Conservation (phyloP, 129 eudicot genomes). For the Logfia minima region DNA sequence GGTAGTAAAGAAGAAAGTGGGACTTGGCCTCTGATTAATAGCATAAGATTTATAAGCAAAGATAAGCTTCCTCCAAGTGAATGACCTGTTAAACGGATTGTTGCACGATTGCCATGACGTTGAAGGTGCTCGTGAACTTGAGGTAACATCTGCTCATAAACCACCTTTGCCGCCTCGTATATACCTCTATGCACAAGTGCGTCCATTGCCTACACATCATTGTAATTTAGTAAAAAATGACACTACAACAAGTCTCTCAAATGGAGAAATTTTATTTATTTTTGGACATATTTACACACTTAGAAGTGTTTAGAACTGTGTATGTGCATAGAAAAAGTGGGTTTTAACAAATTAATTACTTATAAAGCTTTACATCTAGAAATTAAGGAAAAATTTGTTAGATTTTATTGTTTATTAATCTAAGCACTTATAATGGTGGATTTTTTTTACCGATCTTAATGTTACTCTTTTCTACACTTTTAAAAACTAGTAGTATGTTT, state of each 20-base stretch:
- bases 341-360: too few relatives aligned
- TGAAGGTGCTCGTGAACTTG: conserved; percentile 53
- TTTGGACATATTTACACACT: not conserved
- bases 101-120: conserved; percentile 60
- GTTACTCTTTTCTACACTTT: not conserved
- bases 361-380: too few relatives aligned
- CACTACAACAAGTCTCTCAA: not conserved
- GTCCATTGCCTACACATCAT: conserved; percentile 52
- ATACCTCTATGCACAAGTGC: conserved; percentile 87
- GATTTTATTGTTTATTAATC: too few relatives aligned
- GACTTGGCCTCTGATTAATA: conserved; percentile 67
- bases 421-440: too few relatives aligned
- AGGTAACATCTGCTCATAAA: conserved; percentile 79
- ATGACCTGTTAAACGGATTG: conserved; percentile 83
- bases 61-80: conserved; percentile 96
- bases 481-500: too few relatives aligned
- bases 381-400: too few relatives aligned
- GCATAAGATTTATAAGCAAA: conserved; percentile 72
- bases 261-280: not conserved
- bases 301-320: too few relatives aligned
- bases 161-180: conserved; percentile 90
- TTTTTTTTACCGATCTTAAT: not conserved
- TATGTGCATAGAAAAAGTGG: too few relatives aligned
- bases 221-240: not conserved
- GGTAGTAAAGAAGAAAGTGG: conserved; percentile 68